Conservation (phyloP, 176 grass and related monocot species). For the Oryza glaberrima region DNA sequence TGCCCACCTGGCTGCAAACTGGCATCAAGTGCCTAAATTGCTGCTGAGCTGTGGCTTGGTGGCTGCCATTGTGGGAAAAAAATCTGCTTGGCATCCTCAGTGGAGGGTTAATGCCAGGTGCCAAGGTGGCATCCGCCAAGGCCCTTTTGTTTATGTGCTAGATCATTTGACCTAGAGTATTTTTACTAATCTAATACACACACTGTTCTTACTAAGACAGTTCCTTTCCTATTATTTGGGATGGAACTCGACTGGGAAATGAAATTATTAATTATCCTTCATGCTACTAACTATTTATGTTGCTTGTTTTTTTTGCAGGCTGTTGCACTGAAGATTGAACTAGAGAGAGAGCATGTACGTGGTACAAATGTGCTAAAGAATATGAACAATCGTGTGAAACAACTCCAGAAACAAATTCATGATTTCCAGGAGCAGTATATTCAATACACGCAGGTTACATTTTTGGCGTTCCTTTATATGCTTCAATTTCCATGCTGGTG, state of each 20-base stretch:
- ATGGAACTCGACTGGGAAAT: slow-evolving; percentile 1
- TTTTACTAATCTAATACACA: neutral
- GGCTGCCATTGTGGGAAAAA: neutral
- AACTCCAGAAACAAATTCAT: slow-evolving; percentile 72
- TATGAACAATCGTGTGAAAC: slow-evolving; percentile 56
- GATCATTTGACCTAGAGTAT: neutral
- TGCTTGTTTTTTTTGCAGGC: slow-evolving; percentile 48
- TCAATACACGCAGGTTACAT: slow-evolving; percentile 65
- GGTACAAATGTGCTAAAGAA: slow-evolving; percentile 53
- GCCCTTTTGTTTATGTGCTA: neutral
- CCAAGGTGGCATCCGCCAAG: neutral
- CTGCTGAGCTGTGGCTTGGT: neutral
- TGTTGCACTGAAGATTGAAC: slow-evolving; percentile 67
- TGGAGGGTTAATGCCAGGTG: neutral
- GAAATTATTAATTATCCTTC: slow-evolving; percentile 10
- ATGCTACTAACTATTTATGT: slow-evolving; percentile 29
- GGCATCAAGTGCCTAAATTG: neutral
- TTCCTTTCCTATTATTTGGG: neutral
- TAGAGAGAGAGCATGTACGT: slow-evolving; percentile 66
- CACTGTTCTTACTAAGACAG: neutral
- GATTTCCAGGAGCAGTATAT: slow-evolving; percentile 71
- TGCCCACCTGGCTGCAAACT: no score
- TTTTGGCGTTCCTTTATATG: neutral
- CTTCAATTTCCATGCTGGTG: neutral
- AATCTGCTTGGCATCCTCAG: neutral